Conservation (phyloP, 2,329 filamentous ascomycete genomes). For the Penicillium sp. region DNA sequence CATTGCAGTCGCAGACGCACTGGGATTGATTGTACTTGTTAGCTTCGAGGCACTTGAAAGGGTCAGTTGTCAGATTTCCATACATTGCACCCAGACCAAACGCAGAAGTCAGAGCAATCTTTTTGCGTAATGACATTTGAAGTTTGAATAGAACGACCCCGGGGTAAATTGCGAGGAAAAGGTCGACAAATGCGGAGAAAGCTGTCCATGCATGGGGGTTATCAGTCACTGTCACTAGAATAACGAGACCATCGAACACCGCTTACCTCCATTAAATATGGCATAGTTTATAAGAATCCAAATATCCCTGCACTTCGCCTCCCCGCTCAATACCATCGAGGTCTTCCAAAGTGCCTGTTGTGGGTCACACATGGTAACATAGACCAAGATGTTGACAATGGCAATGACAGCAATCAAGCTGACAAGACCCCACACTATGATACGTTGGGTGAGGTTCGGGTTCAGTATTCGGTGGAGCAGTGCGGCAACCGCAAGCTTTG, state of each 20-base stretch:
- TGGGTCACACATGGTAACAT: constrained; percentile 44
- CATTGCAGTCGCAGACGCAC: constrained; percentile 29
- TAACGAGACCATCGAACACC: neutral
- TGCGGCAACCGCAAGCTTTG: constrained; percentile 26
- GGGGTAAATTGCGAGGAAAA: constrained; percentile 30
- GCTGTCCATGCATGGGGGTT: constrained; percentile 6
- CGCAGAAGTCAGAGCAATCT: constrained; percentile 23
- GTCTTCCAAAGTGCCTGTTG: constrained; percentile 38
- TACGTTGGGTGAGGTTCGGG: constrained; percentile 11
- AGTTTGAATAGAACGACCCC: constrained; percentile 28
- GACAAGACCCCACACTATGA: constrained; percentile 24
- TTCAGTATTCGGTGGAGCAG: constrained; percentile 24
- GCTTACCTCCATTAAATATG: constrained; percentile 41
- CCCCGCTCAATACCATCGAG: constrained; percentile 14
- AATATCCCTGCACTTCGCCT: constrained; percentile 33
- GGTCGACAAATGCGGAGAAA: constrained; percentile 29
- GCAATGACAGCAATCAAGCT: constrained; percentile 30
- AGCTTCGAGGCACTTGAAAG: neutral
- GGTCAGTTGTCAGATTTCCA: neutral
- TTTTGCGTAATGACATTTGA: constrained; percentile 28
- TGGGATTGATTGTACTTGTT: constrained; percentile 10
- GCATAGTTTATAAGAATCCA: constrained; percentile 39
- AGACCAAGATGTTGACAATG: constrained; percentile 35
- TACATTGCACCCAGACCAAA: constrained; percentile 29
- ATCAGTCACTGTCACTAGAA: no score